A percentile compares a stretch with the other conserved stretches of the same genome.
Evolutionary conservation across 1,284 basidiomycete genomes (phyloP).

Genomic region (Phlebopus sp.): DNA sequence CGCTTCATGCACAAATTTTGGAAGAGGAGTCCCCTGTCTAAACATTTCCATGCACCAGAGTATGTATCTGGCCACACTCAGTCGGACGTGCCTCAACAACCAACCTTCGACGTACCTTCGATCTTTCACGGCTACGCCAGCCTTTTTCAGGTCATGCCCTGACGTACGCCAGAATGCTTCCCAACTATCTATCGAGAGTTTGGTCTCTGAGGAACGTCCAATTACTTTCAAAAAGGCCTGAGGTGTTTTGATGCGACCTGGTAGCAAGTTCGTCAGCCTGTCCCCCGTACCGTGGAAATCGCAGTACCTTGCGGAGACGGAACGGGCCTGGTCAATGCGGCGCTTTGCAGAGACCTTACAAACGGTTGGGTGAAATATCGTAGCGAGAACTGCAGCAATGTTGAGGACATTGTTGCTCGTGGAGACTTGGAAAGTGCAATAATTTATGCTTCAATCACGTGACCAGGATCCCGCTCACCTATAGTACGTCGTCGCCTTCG

Average conservation of each 20-base stretch:
- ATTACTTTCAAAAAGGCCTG: constrained; percentile 70
- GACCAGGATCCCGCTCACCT: constrained; percentile 2
- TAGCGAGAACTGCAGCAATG: constrained; percentile 18
- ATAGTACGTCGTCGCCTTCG: too few relatives aligned
- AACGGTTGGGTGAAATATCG: constrained; percentile 17
- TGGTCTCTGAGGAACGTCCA: constrained; percentile 62
- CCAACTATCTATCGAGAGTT: constrained; percentile 61
- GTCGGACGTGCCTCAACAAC: constrained; percentile 1
- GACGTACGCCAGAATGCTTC: constrained; percentile 63
- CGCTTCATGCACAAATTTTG: constrained; percentile 60
- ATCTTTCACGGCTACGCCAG: constrained; percentile 63
- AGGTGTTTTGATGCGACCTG: constrained; percentile 48
- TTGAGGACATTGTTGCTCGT: constrained; percentile 18
- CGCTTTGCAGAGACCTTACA: constrained; percentile 40
- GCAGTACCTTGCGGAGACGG: constrained; percentile 22
- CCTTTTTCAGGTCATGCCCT: constrained; percentile 57
- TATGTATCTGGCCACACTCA: constrained; percentile 54
- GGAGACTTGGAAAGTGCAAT: constrained; percentile 2
- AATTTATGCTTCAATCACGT: constrained; percentile 17
- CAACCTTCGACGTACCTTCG: constrained; percentile 45
- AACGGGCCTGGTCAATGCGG: constrained; percentile 34
- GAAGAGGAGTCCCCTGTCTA: constrained; percentile 52
- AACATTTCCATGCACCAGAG: constrained; percentile 83
- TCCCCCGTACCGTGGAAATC: neutral
- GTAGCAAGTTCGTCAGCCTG: constrained; percentile 12